These are phyloP conservation scores for Nemania sp. DNA, from an alignment of 2,329 filamentous ascomycete species.

Conservation along the genomic window DNA sequence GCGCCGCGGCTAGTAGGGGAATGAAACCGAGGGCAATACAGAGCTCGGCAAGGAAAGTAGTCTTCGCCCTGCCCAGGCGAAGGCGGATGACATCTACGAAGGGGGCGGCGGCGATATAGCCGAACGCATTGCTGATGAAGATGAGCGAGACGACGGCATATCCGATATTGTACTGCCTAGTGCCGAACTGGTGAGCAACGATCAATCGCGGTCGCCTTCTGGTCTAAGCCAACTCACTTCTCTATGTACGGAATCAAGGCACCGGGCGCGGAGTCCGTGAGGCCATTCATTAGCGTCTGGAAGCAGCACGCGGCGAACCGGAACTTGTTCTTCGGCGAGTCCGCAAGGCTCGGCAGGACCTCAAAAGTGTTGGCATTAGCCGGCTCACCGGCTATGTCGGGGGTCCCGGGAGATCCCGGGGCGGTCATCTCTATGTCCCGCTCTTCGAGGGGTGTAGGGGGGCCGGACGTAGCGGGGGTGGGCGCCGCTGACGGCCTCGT, in stretches of 20 bases:
- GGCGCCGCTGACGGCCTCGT: constrained; percentile 30
- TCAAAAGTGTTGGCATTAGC: constrained; percentile 42
- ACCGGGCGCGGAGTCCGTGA: constrained; percentile 81
- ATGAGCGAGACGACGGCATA: constrained; percentile 85
- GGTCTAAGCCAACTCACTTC: constrained; percentile 53
- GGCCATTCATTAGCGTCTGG: constrained; percentile 75
- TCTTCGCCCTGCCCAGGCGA: constrained; percentile 73
- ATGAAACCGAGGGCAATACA: constrained; percentile 72
- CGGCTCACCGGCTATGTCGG: constrained; percentile 34
- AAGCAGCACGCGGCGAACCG: constrained; percentile 73
- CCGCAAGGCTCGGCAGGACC: constrained; percentile 59
- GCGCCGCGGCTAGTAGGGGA: constrained; percentile 74
- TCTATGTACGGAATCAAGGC: constrained; percentile 87
- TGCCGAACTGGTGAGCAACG: constrained; percentile 22
- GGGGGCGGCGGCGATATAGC: constrained; percentile 80
- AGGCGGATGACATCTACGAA: constrained; percentile 73
- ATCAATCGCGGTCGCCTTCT: not conserved
- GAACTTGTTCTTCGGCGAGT: constrained; percentile 76
- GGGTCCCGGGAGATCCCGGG: constrained; percentile 30
- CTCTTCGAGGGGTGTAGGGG: constrained; percentile 42
- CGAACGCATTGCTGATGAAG: constrained; percentile 81
- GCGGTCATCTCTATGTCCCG: constrained; percentile 46
- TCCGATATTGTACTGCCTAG: constrained; percentile 75
- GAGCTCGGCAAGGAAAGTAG: constrained; percentile 69
- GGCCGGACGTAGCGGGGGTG: constrained; percentile 26